Conservation (phyloP, 179 eudicot genomes). For the Sideroxylon spinosum region DNA sequence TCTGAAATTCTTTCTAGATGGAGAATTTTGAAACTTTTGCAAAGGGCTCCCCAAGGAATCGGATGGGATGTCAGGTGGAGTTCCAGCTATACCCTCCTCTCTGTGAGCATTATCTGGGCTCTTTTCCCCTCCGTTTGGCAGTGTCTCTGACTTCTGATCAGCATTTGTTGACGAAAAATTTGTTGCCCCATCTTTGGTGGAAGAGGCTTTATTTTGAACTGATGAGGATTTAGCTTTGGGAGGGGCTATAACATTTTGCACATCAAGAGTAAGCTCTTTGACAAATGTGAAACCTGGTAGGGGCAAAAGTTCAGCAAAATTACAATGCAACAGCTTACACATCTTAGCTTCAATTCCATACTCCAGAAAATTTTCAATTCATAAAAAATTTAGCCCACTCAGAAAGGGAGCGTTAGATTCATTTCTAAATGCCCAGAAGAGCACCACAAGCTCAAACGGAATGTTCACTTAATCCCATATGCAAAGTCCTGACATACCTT, state of each 20-base stretch:
- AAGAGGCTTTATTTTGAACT: slow-evolving; percentile 36
- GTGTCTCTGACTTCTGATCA: slow-evolving; percentile 48
- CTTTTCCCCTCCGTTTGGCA: slow-evolving; percentile 32
- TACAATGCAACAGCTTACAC: neutral
- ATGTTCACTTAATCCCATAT: slow-evolving; percentile 7
- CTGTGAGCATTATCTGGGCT: slow-evolving; percentile 35
- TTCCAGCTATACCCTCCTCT: slow-evolving; percentile 55
- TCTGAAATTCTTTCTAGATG: slow-evolving; percentile 28
- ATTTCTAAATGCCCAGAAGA: neutral
- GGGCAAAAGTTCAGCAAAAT: neutral
- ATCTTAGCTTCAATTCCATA: slow-evolving; percentile 2
- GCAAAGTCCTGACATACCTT: slow-evolving; percentile 46
- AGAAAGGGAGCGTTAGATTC: neutral
- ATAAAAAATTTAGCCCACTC: neutral
- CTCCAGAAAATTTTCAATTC: neutral
- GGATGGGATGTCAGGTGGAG: slow-evolving; percentile 63
- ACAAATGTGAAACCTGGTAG: slow-evolving; percentile 67
- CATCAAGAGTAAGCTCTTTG: slow-evolving; percentile 90
- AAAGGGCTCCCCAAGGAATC: slow-evolving; percentile 45
- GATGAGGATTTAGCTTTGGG: slow-evolving; percentile 49
- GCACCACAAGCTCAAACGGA: neutral
- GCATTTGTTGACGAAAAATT: slow-evolving; percentile 38
- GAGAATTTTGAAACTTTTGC: slow-evolving; percentile 36
- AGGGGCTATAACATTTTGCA: slow-evolving; percentile 63
- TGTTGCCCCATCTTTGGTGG: slow-evolving; percentile 21